phyloP scores from a whole-genome alignment of 1,139 yeast species.

The Wickerhamomyces sp. region DNA sequence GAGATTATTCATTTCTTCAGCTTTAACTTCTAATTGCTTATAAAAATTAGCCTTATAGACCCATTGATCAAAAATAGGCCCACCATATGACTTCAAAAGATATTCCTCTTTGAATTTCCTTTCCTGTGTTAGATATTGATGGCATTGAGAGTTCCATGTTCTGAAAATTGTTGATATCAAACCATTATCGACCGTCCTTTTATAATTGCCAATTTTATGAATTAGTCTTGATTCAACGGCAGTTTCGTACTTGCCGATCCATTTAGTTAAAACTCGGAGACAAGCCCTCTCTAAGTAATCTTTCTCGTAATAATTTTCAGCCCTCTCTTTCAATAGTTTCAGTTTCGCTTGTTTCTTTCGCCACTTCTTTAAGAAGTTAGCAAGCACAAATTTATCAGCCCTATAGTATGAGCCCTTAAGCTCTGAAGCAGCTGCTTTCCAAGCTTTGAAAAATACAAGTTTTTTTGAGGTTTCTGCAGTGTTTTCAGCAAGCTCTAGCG shows the following conservation, averaged over 20 bases:
- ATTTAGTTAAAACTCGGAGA: conserved; percentile 9
- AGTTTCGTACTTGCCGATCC: conserved; percentile 9
- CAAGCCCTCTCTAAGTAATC: conserved; percentile 4
- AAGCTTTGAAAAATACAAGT: conserved; percentile 14
- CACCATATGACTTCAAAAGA: not conserved
- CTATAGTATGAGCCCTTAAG: not conserved
- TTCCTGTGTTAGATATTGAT: conserved; percentile 6
- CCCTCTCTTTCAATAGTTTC: conserved; percentile 4
- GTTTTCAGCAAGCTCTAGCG: conserved; percentile 10
- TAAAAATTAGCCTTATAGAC: conserved; percentile 8
- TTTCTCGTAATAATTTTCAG: conserved; percentile 2
- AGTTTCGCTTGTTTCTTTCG: conserved; percentile 1
- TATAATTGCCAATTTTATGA: conserved; percentile 3
- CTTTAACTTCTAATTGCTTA: conserved; percentile 15
- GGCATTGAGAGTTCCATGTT: conserved; percentile 12
- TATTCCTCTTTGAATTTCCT: conserved; percentile 6
- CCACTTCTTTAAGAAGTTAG: conserved; percentile 6
- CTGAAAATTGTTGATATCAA: not conserved
- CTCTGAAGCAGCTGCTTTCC: conserved; percentile 10
- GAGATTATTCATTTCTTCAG: conserved; percentile 21
- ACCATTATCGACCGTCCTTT: not conserved
- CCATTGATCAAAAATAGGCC: conserved; percentile 20
- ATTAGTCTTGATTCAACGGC: conserved; percentile 13
- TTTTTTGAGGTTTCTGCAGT: conserved; percentile 18
- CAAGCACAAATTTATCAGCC: conserved; percentile 10